Percentiles rank a stretch among this genome's conserved stretches.
phyloP scores from a whole-genome alignment of 2,329 filamentous ascomycete genomes.

The Ilyonectria destructans region DNA sequence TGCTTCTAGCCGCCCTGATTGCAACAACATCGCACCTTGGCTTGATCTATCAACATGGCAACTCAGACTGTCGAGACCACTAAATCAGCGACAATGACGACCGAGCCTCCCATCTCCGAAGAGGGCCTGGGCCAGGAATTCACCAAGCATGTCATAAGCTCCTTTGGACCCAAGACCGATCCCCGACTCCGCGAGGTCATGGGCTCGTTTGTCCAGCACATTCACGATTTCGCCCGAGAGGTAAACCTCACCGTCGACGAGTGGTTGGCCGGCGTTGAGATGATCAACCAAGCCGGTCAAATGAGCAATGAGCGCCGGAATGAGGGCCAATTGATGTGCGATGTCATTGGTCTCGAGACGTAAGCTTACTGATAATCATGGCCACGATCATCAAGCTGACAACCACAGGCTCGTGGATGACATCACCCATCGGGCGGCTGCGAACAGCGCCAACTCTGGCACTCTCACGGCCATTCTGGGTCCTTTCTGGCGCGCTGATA shows the following conservation, averaged over 20 bases:
- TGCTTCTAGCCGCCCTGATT: neutral
- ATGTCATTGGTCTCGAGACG: conserved; percentile 83
- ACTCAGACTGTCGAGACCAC: conserved; percentile 49
- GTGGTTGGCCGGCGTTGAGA: conserved; percentile 80
- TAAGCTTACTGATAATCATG: conserved; percentile 47
- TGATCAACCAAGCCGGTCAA: conserved; percentile 75
- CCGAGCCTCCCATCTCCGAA: conserved; percentile 58
- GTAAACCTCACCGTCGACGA: conserved; percentile 86
- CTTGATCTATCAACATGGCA: conserved; percentile 1
- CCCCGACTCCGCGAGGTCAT: conserved; percentile 80
- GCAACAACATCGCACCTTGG: neutral
- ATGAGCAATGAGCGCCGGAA: conserved; percentile 80
- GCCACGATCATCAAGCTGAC: conserved; percentile 3
- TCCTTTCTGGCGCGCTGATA: conserved; percentile 85
- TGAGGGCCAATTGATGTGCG: conserved; percentile 81
- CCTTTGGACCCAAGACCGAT: conserved; percentile 80
- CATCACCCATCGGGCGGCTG: conserved; percentile 78
- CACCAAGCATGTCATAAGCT: conserved; percentile 81
- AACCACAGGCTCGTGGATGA: conserved; percentile 78
- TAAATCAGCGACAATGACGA: conserved; percentile 60
- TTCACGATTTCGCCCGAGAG: conserved; percentile 88
- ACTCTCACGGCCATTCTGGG: conserved; percentile 87
- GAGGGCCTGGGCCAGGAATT: conserved; percentile 66
- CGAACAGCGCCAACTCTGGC: conserved; percentile 61
- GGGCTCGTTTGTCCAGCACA: conserved; percentile 77